Evolutionary conservation across 2,329 filamentous ascomycete species (phyloP).

Genomic region (Gaeumannomyces tritici): DNA sequence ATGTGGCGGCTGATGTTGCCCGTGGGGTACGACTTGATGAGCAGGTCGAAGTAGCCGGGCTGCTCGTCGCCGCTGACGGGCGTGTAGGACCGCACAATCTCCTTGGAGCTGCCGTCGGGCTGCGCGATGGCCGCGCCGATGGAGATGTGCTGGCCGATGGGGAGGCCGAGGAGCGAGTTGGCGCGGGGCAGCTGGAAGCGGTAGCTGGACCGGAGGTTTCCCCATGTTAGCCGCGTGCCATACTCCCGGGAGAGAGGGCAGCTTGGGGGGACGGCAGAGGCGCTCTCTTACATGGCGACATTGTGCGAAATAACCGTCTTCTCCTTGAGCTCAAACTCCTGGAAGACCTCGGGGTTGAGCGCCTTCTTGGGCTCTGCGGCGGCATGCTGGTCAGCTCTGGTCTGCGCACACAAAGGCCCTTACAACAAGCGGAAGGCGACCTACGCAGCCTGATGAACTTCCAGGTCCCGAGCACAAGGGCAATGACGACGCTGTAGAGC

Average conservation of each 20-base stretch:
- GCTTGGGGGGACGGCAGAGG: background rate
- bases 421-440: slow-evolving; percentile 21
- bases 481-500: slow-evolving; percentile 58
- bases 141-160: slow-evolving; percentile 98
- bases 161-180: slow-evolving; percentile 80
- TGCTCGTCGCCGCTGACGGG: slow-evolving; percentile 85
- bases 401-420: background rate
- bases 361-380: slow-evolving; percentile 63
- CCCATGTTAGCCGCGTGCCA: background rate
- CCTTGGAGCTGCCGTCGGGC: slow-evolving; percentile 63
- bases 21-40: slow-evolving; percentile 96
- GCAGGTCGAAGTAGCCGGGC: slow-evolving; percentile 85
- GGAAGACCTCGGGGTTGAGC: slow-evolving; percentile 68
- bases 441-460: slow-evolving; percentile 65
- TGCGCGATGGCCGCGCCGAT: slow-evolving; percentile 68
- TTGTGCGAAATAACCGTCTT: slow-evolving; percentile 97
- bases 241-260: background rate
- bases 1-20: slow-evolving; percentile 96
- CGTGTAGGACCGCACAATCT: slow-evolving; percentile 86
- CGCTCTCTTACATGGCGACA: slow-evolving; percentile 69
- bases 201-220: slow-evolving; percentile 49
- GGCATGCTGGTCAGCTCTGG: background rate
- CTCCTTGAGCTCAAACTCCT: slow-evolving; percentile 86
- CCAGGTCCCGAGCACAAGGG: slow-evolving; percentile 55
- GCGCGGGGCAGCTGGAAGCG: slow-evolving; percentile 77